phyloP scores from a whole-genome alignment of 2,329 filamentous ascomycete species.

The Fusarium musae region DNA sequence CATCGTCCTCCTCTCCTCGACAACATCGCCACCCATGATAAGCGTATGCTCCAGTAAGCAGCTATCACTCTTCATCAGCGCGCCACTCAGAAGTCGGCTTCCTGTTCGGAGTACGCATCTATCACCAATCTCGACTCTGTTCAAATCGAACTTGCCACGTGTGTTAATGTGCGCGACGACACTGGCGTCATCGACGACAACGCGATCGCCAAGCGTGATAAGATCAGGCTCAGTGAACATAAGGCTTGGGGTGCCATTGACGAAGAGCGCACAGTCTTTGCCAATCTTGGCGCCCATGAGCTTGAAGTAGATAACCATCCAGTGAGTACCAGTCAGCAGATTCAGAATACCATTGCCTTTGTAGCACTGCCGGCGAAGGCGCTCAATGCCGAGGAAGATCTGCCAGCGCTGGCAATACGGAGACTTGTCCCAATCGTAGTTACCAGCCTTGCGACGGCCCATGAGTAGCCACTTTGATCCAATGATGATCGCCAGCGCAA shows the following conservation, averaged over 20 bases:
- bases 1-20: conserved; percentile 8
- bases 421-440: conserved; percentile 19
- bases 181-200: conserved; percentile 10
- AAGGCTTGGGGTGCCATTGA: not conserved
- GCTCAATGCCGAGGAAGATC: conserved; percentile 14
- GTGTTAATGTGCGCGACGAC: conserved; percentile 18
- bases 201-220: not conserved
- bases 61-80: conserved; percentile 13
- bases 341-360: not conserved
- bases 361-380: not conserved
- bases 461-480: conserved; percentile 1
- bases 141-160: conserved; percentile 9
- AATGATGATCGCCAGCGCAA: not conserved
- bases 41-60: conserved; percentile 15
- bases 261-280: conserved; percentile 6
- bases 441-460: conserved; percentile 2
- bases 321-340: not conserved
- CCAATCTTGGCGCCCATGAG: conserved; percentile 2
- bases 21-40: conserved; percentile 16
- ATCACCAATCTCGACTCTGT: conserved; percentile 4
- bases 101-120: conserved; percentile 4
- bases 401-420: conserved; percentile 17
- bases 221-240: conserved; percentile 13
- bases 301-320: conserved; percentile 12
- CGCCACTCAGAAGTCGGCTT: conserved; percentile 7